Percentiles rank a stretch among this genome's conserved stretches.
Evolutionary conservation across 148 eudicot genomes (phyloP).

Genomic region (Limonium bicolor): DNA sequence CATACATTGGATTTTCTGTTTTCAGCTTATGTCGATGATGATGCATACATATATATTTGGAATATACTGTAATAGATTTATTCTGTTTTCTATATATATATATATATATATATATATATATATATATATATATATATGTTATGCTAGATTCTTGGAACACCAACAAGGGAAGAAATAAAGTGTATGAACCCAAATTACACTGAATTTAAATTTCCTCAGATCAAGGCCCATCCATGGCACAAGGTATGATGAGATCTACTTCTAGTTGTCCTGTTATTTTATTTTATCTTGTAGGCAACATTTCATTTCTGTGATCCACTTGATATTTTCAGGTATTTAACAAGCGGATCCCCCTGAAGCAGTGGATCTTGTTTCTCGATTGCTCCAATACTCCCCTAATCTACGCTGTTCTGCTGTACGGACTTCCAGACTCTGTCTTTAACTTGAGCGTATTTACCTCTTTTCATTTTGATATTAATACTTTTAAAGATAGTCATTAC

Average conservation of each 20-base stretch:
- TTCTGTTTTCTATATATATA: background rate
- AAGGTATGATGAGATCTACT: conserved; percentile 2
- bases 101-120: background rate
- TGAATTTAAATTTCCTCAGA: conserved; percentile 12
- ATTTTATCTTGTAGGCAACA: background rate
- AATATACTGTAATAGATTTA: background rate
- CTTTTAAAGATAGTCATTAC: too few relatives aligned
- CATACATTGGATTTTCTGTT: background rate
- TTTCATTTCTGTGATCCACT: too few relatives aligned
- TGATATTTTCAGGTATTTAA: background rate
- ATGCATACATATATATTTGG: background rate
- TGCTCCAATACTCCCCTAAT: conserved; percentile 8
- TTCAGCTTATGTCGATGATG: background rate
- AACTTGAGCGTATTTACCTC: background rate
- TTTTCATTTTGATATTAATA: background rate
- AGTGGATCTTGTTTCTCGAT: conserved; percentile 9
- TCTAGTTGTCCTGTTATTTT: background rate
- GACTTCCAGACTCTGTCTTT: background rate
- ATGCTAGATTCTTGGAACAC: conserved; percentile 11
- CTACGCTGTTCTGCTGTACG: conserved; percentile 6
- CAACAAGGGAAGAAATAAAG: conserved; percentile 12
- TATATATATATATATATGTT: too few relatives aligned
- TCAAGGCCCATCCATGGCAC: conserved; percentile 17
- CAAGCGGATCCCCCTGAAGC: conserved; percentile 9
- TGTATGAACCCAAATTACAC: conserved; percentile 13